A percentile compares a stretch with the other conserved stretches of the same genome.
These are phyloP conservation scores for Orbilia javanica DNA, from an alignment of 2,329 filamentous ascomycete species.

Conservation along the genomic window DNA sequence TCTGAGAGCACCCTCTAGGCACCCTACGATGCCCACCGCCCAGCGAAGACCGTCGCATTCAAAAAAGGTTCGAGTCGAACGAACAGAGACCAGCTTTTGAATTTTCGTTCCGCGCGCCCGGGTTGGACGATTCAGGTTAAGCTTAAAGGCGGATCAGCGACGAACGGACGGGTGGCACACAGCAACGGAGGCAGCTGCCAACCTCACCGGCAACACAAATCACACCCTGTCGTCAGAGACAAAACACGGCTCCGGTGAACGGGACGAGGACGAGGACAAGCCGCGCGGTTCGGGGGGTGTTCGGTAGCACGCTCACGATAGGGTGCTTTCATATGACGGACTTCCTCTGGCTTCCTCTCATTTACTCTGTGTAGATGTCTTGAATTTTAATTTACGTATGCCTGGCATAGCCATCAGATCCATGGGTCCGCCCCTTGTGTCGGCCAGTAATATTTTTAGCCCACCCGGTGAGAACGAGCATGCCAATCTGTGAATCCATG, in stretches of 20 bases:
- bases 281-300: conserved; percentile 10
- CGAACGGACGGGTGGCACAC: not conserved
- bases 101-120: not conserved
- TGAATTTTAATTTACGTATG: not conserved
- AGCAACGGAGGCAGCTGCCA: not conserved
- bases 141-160: conserved; percentile 12
- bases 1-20: conserved; percentile 6
- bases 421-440: too few relatives aligned
- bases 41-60: not conserved
- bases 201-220: conserved; percentile 24
- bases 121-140: conserved; percentile 15
- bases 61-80: not conserved
- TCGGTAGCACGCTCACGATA: not conserved
- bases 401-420: not conserved
- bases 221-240: not conserved
- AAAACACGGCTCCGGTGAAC: not conserved
- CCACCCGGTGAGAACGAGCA: not conserved
- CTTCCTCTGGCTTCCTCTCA: not conserved
- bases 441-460: not conserved
- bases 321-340: not conserved
- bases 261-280: not conserved
- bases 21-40: not conserved
- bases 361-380: not conserved
- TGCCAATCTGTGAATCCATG: not conserved
- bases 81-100: not conserved